These are phyloP conservation scores for Sicyos edulis DNA, from an alignment of 306 rosid species.

Conservation along the genomic window DNA sequence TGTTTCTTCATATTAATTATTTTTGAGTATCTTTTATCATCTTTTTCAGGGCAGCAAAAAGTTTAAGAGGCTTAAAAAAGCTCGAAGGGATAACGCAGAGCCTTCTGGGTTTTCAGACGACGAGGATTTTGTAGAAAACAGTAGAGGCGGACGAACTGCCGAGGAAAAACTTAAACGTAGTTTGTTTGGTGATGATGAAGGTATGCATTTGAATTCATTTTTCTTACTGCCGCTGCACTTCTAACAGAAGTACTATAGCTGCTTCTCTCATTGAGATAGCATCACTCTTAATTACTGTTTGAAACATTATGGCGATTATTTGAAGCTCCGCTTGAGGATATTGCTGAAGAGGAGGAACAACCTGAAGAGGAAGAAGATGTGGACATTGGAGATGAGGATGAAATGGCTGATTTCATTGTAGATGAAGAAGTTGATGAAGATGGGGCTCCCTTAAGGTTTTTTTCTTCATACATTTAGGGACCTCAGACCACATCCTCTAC, in stretches of 20 bases:
- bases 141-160: conserved; percentile 81
- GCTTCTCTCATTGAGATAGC: neutral
- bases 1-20: neutral
- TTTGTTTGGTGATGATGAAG: conserved; percentile 90
- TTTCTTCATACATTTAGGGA: neutral
- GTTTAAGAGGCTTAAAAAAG: conserved; percentile 83
- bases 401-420: conserved; percentile 95
- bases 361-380: conserved; percentile 89
- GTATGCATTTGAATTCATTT: conserved; percentile 30
- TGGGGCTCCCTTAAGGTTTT: conserved; percentile 72
- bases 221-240: conserved; percentile 4
- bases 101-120: conserved; percentile 74
- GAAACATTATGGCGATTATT: neutral
- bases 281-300: neutral
- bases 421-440: conserved; percentile 84
- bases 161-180: conserved; percentile 86
- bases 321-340: conserved; percentile 82
- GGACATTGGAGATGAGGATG: conserved; percentile 92
- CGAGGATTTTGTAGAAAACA: conserved; percentile 73
- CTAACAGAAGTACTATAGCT: neutral
- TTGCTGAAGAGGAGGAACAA: conserved; percentile 89
- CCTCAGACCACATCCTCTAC: neutral
- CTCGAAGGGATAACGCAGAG: conserved; percentile 60
- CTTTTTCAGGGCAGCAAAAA: conserved; percentile 60
- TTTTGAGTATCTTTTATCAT: neutral